These are phyloP conservation scores for Ceratorhiza oryzae-sativae DNA, from an alignment of 1,284 basidiomycete genomes.

Conservation along the genomic window DNA sequence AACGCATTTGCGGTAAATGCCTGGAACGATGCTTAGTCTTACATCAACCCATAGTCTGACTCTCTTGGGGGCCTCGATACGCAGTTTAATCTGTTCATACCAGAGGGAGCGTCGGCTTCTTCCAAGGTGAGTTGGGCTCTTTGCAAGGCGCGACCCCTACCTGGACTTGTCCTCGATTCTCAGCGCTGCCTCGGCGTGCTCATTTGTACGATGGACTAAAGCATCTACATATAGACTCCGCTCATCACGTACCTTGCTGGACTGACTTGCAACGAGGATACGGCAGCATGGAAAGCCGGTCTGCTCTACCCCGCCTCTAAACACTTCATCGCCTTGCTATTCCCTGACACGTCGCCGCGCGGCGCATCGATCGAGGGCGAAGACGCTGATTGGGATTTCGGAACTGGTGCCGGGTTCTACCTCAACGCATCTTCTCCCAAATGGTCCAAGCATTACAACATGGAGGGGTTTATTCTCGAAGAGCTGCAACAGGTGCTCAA, in stretches of 20 bases:
- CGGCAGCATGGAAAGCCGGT: conserved; percentile 90
- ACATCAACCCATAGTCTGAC: conserved; percentile 56
- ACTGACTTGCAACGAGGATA: conserved; percentile 95
- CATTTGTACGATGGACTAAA: too few species aligned
- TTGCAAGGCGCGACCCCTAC: too few species aligned
- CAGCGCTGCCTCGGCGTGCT: too few species aligned
- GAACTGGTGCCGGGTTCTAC: conserved; percentile 94
- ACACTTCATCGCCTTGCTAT: conserved; percentile 89
- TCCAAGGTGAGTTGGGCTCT: too few species aligned
- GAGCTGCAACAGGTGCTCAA: conserved; percentile 84
- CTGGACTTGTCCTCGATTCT: too few species aligned
- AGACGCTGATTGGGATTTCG: conserved; percentile 92
- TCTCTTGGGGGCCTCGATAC: conserved; percentile 82
- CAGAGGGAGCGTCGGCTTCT: conserved; percentile 59
- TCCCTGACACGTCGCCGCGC: conserved; percentile 95
- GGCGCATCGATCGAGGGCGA: conserved; percentile 86
- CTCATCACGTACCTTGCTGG: conserved; percentile 92
- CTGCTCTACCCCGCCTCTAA: conserved; percentile 82
- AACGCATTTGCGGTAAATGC: too few species aligned
- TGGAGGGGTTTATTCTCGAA: conserved; percentile 81
- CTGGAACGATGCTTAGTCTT: not conserved
- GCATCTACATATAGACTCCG: conserved; percentile 74
- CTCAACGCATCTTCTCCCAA: conserved; percentile 84
- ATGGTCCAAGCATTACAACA: conserved; percentile 88
- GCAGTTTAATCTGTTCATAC: conserved; percentile 91